Evolutionary conservation across 306 rosid genomes (phyloP).

Genomic region (Pterocarpus santalinus): DNA sequence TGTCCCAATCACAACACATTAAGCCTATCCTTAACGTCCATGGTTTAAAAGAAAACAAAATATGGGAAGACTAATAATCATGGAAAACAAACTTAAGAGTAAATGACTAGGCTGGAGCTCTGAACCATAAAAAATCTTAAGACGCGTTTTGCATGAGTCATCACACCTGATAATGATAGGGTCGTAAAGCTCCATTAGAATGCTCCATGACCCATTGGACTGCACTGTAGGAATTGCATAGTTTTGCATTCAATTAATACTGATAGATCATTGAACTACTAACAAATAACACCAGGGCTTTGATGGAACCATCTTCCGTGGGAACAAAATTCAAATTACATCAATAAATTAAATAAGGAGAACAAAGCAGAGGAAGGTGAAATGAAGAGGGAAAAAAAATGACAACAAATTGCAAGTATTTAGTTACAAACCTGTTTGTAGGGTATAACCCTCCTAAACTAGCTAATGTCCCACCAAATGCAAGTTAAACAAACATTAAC

Average conservation of each 20-base stretch:
- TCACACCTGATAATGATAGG: neutral
- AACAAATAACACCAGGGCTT: constrained; percentile 33
- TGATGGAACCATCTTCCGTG: constrained; percentile 33
- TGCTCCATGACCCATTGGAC: neutral
- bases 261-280: constrained; percentile 25
- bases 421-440: constrained; percentile 85
- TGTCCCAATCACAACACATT: neutral
- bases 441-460: constrained; percentile 77
- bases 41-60: neutral
- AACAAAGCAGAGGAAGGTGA: constrained; percentile 52
- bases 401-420: constrained; percentile 58
- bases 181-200: neutral
- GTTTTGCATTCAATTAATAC: constrained; percentile 6
- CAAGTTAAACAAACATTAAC: constrained; percentile 67
- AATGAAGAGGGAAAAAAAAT: constrained; percentile 32
- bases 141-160: neutral
- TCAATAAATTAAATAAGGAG: constrained; percentile 54
- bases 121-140: constrained; percentile 11
- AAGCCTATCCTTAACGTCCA: neutral
- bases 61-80: neutral
- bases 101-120: neutral
- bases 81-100: neutral
- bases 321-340: constrained; percentile 58
- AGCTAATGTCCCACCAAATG: constrained; percentile 61
- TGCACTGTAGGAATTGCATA: neutral